A percentile compares a stretch with the other conserved stretches of the same genome.
phyloP scores from a whole-genome alignment of 2,329 filamentous ascomycete species.

The Colletotrichum neosansevieriae region DNA sequence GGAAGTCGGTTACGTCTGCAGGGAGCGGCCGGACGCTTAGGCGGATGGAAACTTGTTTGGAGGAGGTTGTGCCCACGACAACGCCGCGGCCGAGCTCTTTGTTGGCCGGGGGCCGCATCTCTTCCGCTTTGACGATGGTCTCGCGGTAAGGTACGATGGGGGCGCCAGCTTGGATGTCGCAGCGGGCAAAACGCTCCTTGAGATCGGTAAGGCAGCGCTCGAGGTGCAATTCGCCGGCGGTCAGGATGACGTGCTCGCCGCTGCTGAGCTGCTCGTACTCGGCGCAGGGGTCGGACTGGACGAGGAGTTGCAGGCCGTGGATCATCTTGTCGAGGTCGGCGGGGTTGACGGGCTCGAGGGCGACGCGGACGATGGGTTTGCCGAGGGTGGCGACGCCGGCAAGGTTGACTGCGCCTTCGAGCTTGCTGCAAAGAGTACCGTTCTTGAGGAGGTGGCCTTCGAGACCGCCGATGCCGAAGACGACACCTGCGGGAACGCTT shows the following conservation, averaged over 20 bases:
- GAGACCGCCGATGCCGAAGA: slow-evolving; percentile 94
- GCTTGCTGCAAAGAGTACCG: slow-evolving; percentile 89
- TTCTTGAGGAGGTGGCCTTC: slow-evolving; percentile 96
- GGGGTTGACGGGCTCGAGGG: slow-evolving; percentile 92
- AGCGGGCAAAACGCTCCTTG: slow-evolving; percentile 90
- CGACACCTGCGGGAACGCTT: slow-evolving; percentile 90
- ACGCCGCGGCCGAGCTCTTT: slow-evolving; percentile 88
- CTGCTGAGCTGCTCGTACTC: slow-evolving; percentile 94
- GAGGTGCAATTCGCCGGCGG: slow-evolving; percentile 92
- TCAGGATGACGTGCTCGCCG: slow-evolving; percentile 94
- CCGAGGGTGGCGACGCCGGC: slow-evolving; percentile 84
- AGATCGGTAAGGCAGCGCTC: slow-evolving; percentile 95
- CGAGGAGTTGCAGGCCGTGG: slow-evolving; percentile 83
- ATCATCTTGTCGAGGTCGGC: slow-evolving; percentile 96
- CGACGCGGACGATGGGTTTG: slow-evolving; percentile 94
- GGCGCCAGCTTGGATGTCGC: slow-evolving; percentile 93
- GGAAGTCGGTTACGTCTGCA: slow-evolving; percentile 82
- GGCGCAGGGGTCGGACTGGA: slow-evolving; percentile 95
- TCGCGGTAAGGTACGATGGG: slow-evolving; percentile 97
- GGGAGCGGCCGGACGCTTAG: slow-evolving; percentile 85
- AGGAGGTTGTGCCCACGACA: slow-evolving; percentile 80
- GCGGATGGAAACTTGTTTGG: slow-evolving; percentile 85
- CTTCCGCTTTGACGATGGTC: slow-evolving; percentile 86
- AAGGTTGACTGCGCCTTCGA: slow-evolving; percentile 89
- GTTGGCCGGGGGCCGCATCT: slow-evolving; percentile 91